Percentiles rank a stretch among this genome's conserved stretches.
Conservation (phyloP, 2,329 filamentous ascomycete species). For the Alternaria triticina region DNA sequence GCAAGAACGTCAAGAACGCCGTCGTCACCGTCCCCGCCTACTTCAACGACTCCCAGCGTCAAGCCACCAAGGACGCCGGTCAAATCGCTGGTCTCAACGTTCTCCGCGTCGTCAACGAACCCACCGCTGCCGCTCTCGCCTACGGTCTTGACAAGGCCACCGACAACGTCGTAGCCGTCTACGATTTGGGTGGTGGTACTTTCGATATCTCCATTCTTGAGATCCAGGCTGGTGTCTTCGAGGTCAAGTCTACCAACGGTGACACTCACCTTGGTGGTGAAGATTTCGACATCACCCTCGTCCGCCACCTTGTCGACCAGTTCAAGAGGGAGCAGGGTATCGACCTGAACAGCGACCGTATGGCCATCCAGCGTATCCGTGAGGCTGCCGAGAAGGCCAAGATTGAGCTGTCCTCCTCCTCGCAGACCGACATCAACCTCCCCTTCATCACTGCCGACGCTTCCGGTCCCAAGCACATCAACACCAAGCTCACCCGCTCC, state of each 20-base stretch:
- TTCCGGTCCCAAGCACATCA: slow-evolving; percentile 97
- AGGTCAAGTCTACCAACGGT: slow-evolving; percentile 99
- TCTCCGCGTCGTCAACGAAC: slow-evolving; percentile 97
- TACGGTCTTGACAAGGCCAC: slow-evolving; percentile 96
- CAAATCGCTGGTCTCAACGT: slow-evolving; percentile 96
- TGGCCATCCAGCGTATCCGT: slow-evolving; percentile 99
- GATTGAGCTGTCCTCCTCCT: slow-evolving; percentile 95
- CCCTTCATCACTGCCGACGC: slow-evolving; percentile 98
- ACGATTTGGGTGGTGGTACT: slow-evolving; percentile 97
- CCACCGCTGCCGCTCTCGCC: slow-evolving; percentile 91
- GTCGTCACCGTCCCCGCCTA: slow-evolving; percentile 97
- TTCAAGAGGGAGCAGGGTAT: slow-evolving; percentile 97
- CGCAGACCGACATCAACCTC: slow-evolving; percentile 97
- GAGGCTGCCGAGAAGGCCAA: slow-evolving; percentile 99
- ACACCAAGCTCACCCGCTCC: slow-evolving; percentile 88
- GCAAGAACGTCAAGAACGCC: slow-evolving; percentile 91
- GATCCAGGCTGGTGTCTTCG: slow-evolving; percentile 97
- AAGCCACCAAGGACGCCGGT: slow-evolving; percentile 97
- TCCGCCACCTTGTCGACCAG: slow-evolving; percentile 89
- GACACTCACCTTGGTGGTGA: slow-evolving; percentile 98
- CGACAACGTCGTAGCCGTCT: slow-evolving; percentile 89
- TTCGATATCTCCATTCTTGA: slow-evolving; percentile 99
- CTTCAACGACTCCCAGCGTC: slow-evolving; percentile 98
- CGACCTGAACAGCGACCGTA: slow-evolving; percentile 89
- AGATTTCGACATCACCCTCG: slow-evolving; percentile 94